Evolutionary conservation across 2,329 filamentous ascomycete genomes (phyloP).

Genomic region (Mycosphaerelloides madeirae): DNA sequence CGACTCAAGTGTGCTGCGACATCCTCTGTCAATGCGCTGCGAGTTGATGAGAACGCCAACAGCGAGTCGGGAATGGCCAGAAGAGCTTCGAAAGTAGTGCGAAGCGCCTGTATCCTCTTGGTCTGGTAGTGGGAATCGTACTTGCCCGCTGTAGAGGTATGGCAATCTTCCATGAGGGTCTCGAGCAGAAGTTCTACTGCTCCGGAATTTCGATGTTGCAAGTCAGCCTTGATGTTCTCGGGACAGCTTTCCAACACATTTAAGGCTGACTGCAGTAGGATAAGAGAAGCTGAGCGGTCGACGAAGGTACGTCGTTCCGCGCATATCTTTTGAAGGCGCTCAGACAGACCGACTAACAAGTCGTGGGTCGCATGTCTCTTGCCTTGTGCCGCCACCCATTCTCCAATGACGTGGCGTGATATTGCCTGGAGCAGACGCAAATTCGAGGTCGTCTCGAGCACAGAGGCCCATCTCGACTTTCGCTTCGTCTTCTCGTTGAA

Average conservation of each 20-base stretch:
- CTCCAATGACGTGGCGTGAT: not conserved
- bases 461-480: not conserved
- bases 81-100: no score
- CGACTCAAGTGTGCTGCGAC: no score
- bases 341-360: not conserved
- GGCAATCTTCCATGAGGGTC: no score
- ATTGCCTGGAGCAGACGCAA: slow-evolving; percentile 5
- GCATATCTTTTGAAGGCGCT: not conserved
- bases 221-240: not conserved
- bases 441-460: not conserved
- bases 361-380: slow-evolving; percentile 2
- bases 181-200: no score
- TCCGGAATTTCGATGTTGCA: not conserved
- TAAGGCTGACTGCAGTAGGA: not conserved
- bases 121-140: no score
- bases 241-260: not conserved
- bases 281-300: not conserved
- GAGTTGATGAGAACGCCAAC: no score
- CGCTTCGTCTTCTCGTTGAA: not conserved
- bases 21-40: no score
- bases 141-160: no score
- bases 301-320: not conserved
- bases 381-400: slow-evolving; percentile 2
- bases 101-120: no score
- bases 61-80: no score